A percentile compares a stretch with the other conserved stretches of the same genome.
Evolutionary conservation across 768 basidiomycete genomes (phyloP).

Genomic region (Gautieria morchelliformis): DNA sequence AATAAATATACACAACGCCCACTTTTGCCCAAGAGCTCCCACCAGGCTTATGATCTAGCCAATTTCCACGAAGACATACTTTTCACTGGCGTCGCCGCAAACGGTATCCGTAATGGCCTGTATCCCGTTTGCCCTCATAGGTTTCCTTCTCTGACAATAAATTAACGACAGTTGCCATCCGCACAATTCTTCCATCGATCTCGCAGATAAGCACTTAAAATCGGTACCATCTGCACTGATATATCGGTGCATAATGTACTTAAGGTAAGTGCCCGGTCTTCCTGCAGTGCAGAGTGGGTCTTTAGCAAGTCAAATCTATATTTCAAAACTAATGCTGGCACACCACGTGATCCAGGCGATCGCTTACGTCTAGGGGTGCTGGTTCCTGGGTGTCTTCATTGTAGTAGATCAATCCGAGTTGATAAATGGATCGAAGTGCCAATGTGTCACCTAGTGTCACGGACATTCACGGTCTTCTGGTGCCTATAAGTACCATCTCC

Average conservation of each 20-base stretch:
- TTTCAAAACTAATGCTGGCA: too few relatives aligned
- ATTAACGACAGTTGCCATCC: conserved; percentile 58
- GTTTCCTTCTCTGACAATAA: background rate
- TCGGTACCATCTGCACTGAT: too few relatives aligned
- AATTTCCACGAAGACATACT: conserved; percentile 72
- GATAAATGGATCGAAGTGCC: background rate
- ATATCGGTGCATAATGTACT: too few relatives aligned
- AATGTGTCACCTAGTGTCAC: background rate
- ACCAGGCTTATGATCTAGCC: conserved; percentile 68
- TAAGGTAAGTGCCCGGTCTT: too few relatives aligned
- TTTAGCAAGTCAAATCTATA: too few relatives aligned
- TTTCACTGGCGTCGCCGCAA: conserved; percentile 49
- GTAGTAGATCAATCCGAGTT: too few relatives aligned
- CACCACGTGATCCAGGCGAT: too few relatives aligned
- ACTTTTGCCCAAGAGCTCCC: conserved; percentile 72
- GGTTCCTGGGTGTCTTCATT: too few relatives aligned
- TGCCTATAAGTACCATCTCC: background rate
- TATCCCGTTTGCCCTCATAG: conserved; percentile 10
- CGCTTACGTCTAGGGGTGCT: too few relatives aligned
- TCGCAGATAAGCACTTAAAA: too few relatives aligned
- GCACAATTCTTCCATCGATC: conserved; percentile 66
- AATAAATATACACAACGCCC: conserved; percentile 74
- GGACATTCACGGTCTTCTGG: background rate
- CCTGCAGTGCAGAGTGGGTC: too few relatives aligned
- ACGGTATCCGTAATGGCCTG: conserved; percentile 72